phyloP scores from a whole-genome alignment of 148 eudicot species.

The Chenopodium formosanum region DNA sequence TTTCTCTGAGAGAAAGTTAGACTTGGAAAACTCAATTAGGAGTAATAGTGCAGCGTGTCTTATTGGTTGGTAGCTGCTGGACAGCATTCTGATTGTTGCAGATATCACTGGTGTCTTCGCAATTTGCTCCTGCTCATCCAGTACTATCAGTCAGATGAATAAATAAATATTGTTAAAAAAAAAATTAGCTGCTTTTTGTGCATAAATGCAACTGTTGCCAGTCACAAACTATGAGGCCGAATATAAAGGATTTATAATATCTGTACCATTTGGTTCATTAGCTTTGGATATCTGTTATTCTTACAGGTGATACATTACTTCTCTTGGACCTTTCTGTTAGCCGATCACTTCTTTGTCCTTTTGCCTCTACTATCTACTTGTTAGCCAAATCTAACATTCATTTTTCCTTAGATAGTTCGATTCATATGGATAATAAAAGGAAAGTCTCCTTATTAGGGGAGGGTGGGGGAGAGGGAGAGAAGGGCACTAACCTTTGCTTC shows the following conservation, averaged over 20 bases:
- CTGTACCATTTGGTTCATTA: neutral
- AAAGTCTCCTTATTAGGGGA: neutral
- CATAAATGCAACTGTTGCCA: neutral
- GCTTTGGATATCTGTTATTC: neutral
- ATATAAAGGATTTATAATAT: neutral
- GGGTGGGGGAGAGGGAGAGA: neutral
- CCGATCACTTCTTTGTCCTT: neutral
- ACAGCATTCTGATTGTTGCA: conserved; percentile 53
- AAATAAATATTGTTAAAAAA: neutral
- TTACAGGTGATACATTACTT: neutral
- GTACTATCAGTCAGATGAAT: neutral
- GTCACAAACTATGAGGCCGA: neutral
- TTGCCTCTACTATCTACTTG: neutral
- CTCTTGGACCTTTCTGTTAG: neutral
- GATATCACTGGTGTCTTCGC: conserved; percentile 47
- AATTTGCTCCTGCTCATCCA: conserved; percentile 49
- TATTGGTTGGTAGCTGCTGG: conserved; percentile 60
- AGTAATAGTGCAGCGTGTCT: conserved; percentile 61
- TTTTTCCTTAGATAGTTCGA: neutral
- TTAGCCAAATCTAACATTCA: neutral
- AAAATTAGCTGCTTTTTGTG: neutral
- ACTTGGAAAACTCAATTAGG: conserved; percentile 58
- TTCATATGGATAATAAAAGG: neutral
- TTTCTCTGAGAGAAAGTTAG: conserved; percentile 38
- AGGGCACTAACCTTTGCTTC: conserved; percentile 51